phyloP scores from a whole-genome alignment of 2,329 filamentous ascomycete genomes.

The Diplodia seriata region DNA sequence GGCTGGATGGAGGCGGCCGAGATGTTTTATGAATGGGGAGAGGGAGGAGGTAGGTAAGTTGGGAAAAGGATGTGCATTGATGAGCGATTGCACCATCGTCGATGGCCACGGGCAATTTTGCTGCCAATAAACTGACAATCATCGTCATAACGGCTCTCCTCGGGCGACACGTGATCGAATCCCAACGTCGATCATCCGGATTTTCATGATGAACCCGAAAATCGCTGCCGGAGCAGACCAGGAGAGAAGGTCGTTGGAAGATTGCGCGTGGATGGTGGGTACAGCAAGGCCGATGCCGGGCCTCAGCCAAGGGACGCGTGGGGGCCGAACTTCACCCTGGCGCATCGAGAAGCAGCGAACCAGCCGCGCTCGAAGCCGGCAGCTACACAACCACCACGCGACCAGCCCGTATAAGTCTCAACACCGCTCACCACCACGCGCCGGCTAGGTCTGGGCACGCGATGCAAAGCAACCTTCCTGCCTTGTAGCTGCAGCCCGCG shows the following conservation, averaged over 20 bases:
- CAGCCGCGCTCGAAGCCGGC: background rate
- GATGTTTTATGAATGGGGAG: too few species aligned
- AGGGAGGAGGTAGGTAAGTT: background rate
- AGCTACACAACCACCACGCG: background rate
- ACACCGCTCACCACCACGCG: background rate
- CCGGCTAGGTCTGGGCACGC: background rate
- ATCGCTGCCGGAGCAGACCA: conserved; percentile 7
- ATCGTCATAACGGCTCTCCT: background rate
- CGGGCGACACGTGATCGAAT: conserved; percentile 4
- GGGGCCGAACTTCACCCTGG: background rate
- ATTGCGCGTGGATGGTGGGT: conserved; percentile 13
- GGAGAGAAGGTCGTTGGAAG: conserved; percentile 12
- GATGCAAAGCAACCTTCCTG: conserved; percentile 23
- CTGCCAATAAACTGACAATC: background rate
- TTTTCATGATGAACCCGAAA: background rate
- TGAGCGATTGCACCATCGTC: background rate
- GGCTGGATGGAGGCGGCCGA: background rate
- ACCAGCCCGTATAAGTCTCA: conserved; percentile 3
- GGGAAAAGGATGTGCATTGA: background rate
- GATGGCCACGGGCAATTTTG: background rate
- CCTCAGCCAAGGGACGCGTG: background rate
- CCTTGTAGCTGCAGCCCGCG: conserved; percentile 13
- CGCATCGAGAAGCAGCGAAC: background rate
- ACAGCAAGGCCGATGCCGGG: conserved; percentile 9
- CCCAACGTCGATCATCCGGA: background rate